Percentiles rank a stretch among this genome's conserved stretches.
Evolutionary conservation across 345 rosid species (phyloP).

Genomic region (Litchi chinensis): DNA sequence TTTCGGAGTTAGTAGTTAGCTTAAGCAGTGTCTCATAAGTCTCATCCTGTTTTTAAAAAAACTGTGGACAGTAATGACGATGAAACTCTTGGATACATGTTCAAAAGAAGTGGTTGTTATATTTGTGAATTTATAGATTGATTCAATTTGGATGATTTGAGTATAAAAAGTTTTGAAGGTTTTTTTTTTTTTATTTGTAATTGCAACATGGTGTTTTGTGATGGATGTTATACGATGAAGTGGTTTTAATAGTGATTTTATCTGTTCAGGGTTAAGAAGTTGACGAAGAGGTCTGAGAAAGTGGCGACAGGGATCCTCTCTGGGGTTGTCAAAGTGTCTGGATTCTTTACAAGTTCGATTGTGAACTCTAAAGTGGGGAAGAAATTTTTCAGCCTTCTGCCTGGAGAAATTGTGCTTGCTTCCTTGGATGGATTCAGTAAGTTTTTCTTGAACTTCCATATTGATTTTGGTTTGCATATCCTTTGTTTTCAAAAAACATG

Average conservation of each 20-base stretch:
- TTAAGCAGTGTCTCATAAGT: too few species aligned
- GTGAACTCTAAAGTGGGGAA: slow-evolving; percentile 85
- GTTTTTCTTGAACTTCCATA: slow-evolving; percentile 23
- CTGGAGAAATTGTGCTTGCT: slow-evolving; percentile 92
- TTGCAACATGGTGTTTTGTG: neutral
- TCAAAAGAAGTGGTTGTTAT: too few species aligned
- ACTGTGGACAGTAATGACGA: too few species aligned
- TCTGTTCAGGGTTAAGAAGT: slow-evolving; percentile 69
- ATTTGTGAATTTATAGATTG: neutral
- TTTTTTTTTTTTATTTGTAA: neutral
- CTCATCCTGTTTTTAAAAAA: neutral
- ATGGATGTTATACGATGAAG: neutral
- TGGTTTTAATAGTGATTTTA: neutral
- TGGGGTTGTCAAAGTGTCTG: slow-evolving; percentile 82
- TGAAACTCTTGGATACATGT: too few species aligned
- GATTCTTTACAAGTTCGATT: slow-evolving; percentile 70
- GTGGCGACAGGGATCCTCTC: slow-evolving; percentile 75
- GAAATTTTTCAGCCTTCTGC: slow-evolving; percentile 78
- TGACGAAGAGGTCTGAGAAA: slow-evolving; percentile 86
- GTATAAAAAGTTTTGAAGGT: neutral
- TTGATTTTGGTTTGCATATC: neutral
- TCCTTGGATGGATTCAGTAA: slow-evolving; percentile 95
- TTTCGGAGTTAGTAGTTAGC: neutral
- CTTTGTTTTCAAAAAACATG: neutral
- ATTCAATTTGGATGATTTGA: neutral